Evolutionary conservation across 2,329 filamentous ascomycete species (phyloP), one percentile per base, ranked within the genome.

Genomic region (Colletotrichum karsti): DNA sequence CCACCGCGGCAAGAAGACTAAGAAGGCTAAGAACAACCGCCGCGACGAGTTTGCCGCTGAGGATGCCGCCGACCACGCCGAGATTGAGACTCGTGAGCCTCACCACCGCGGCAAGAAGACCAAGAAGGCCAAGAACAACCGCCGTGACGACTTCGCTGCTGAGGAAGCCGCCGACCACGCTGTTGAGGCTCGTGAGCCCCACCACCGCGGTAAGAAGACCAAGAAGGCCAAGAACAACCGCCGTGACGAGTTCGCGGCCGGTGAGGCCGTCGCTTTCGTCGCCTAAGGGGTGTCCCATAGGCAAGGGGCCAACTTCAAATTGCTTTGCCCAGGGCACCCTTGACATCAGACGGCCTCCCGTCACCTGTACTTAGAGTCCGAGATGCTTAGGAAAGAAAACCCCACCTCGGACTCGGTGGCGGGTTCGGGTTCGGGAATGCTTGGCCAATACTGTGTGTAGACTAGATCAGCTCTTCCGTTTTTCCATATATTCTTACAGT

Each of bases 51-150:
- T 10, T 15, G 53, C 22, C 3, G 39, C 26, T 2, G 22, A 50
- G 22, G 53, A 67, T 24, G 59, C 65, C 48, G 35, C 28, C 24
- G 42, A n/a, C n/a, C n/a, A n/a, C n/a, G n/a, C n/a, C n/a, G n/a
- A n/a, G n/a, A n/a, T n/a, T n/a, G n/a, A n/a, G n/a, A n/a, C n/a
- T n/a, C n/a, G n/a, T n/a, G n/a, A n/a, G n/a, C n/a, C n/a, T 10
- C 67, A 72, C 33, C 67, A 69, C 55, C 42, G 50, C 9, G 65
- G 55, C 51, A 70, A 71, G 53, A 70, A 62, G 50, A 69, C 62
- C 1, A 63, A 59, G 15, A 68, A 64, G 42, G 53, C 50, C 18
- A 57, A 65, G 28, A 53, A 41, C 13, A 58, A 46, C 39, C 53
- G 63, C 30, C 46, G 50, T 13, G 46, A 30, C n/a, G 55, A 46